phyloP scores from a whole-genome alignment of 2,329 filamentous ascomycete species.

The Tolypocladium guangdongense region DNA sequence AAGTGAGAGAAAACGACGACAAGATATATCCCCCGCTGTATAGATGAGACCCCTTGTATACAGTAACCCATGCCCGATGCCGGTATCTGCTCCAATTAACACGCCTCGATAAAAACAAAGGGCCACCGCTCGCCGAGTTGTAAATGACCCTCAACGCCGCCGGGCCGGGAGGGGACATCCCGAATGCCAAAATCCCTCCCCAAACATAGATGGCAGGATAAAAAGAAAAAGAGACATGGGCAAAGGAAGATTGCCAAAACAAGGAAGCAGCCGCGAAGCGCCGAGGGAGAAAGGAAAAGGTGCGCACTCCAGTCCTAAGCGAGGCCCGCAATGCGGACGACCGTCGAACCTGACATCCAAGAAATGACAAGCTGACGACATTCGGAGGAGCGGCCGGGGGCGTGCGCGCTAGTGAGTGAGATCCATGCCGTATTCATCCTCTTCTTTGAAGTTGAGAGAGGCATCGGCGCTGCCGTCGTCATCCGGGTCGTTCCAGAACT shows the following conservation, averaged over 20 bases:
- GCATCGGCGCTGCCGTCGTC: constrained; percentile 60
- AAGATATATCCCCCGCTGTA: constrained; percentile 5
- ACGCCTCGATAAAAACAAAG: neutral
- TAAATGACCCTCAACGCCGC: constrained; percentile 5
- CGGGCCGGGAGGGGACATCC: neutral
- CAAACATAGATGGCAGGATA: neutral
- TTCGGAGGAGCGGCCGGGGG: neutral
- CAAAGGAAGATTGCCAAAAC: neutral
- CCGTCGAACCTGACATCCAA: neutral
- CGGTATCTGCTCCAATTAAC: neutral
- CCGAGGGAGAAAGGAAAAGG: neutral
- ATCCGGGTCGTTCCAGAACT: constrained; percentile 58
- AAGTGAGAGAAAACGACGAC: neutral
- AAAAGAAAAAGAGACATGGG: neutral
- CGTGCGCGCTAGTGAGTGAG: constrained; percentile 27
- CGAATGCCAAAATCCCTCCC: constrained; percentile 2
- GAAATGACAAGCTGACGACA: too few relatives aligned
- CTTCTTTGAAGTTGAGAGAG: constrained; percentile 74
- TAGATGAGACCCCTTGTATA: constrained; percentile 2
- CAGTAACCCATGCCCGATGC: constrained; percentile 2
- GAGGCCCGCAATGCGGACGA: neutral
- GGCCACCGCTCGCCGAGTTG: neutral
- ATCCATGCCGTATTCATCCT: constrained; percentile 89
- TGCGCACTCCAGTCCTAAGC: neutral
- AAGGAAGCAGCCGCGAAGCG: neutral